Conservation (phyloP, 331 rosid species). For the Cydonia oblonga region DNA sequence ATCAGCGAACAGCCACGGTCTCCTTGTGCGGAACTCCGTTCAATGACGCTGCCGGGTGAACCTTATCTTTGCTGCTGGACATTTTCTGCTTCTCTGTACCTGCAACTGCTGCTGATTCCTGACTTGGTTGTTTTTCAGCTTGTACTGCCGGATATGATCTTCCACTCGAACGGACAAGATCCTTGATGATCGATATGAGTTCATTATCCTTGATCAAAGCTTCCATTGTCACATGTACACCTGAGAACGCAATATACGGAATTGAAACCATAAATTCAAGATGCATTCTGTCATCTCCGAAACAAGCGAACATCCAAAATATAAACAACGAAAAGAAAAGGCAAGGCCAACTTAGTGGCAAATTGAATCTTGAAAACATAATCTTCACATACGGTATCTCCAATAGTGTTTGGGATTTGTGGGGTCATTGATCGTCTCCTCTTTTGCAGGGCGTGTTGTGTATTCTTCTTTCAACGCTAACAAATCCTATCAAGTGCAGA, state of each 20-base stretch:
- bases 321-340: neutral
- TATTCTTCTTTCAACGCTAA: slow-evolving; percentile 76
- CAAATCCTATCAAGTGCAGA: slow-evolving; percentile 51
- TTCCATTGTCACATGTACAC: slow-evolving; percentile 75
- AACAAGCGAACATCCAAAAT: neutral
- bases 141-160: slow-evolving; percentile 53
- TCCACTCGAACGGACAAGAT: slow-evolving; percentile 50
- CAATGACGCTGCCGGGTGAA: slow-evolving; percentile 3
- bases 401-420: slow-evolving; percentile 98
- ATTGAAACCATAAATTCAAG: neutral
- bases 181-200: slow-evolving; percentile 48
- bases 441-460: slow-evolving; percentile 65
- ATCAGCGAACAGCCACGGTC: slow-evolving; percentile 20
- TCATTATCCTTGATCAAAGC: slow-evolving; percentile 57
- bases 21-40: slow-evolving; percentile 17
- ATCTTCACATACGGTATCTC: slow-evolving; percentile 77
- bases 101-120: slow-evolving; percentile 1
- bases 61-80: slow-evolving; percentile 19
- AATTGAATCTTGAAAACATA: neutral
- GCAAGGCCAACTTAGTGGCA: neutral
- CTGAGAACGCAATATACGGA: slow-evolving; percentile 26
- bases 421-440: slow-evolving; percentile 93
- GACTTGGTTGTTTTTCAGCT: slow-evolving; percentile 17
- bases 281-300: neutral
- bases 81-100: slow-evolving; percentile 21